Conservation (phyloP, 345 rosid genomes). For the Trapa incisa region DNA sequence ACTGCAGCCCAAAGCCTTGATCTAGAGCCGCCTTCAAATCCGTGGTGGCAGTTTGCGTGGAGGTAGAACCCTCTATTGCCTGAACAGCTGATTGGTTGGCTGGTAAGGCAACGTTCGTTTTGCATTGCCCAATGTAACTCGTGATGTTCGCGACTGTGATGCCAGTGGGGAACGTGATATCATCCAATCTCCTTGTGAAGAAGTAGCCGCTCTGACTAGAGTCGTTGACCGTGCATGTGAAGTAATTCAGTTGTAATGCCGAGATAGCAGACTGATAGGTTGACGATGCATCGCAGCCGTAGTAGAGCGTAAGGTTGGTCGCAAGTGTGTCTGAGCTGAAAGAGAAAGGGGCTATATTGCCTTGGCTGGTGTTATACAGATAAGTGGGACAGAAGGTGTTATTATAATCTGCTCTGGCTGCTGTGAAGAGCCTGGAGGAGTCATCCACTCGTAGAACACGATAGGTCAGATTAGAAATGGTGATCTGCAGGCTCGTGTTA, state of each 20-base stretch:
- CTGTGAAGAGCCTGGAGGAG: neutral
- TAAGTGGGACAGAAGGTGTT: constrained; percentile 1
- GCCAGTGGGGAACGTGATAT: neutral
- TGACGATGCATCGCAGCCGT: constrained; percentile 1
- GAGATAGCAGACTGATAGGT: neutral
- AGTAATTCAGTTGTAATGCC: neutral
- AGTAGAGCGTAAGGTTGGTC: constrained; percentile 3
- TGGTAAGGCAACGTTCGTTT: constrained; percentile 6
- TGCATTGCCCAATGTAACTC: neutral
- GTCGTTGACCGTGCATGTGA: neutral
- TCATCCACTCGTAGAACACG: constrained; percentile 9
- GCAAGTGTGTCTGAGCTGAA: neutral
- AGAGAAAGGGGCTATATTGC: neutral
- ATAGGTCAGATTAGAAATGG: constrained; percentile 11
- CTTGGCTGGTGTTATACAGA: neutral
- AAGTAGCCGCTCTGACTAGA: neutral
- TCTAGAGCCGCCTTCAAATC: constrained; percentile 2
- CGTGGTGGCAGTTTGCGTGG: neutral
- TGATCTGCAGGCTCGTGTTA: constrained; percentile 12
- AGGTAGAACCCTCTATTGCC: neutral
- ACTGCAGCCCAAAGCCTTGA: constrained; percentile 8
- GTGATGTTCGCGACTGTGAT: neutral
- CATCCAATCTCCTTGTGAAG: neutral
- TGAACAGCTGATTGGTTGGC: neutral
- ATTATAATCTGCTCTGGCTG: constrained; percentile 6